Evolutionary conservation across 176 grass and related monocot genomes (phyloP), one percentile per base, ranked within the genome.

Genomic region (Ensete ventricosum): DNA sequence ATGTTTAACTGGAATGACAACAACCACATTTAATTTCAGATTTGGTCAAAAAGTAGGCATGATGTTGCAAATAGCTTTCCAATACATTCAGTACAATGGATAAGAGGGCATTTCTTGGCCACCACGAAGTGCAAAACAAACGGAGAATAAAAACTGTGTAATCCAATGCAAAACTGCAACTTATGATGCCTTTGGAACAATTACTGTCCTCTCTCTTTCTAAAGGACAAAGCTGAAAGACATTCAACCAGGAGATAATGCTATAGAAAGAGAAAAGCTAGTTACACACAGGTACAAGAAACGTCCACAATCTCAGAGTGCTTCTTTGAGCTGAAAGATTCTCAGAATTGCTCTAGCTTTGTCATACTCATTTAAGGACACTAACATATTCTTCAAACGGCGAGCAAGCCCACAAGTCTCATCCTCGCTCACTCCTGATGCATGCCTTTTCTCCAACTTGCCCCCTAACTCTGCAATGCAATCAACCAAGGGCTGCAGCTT

Each of bases 251-350:
- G 22, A 57, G 52, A 74, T 55, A 48, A 54, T 73, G 22, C 52
- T 55, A 23, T 55, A 74, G 72, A 55, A 76, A 64, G 59, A 25
- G 12, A 21, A 17, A 76, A 65, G 34, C 58, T 76, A 51, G 60
- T 23, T 50, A 64, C 65, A 77, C 58, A 77, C 50, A 64, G 52
- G 49, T 52, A 24, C 43, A 76, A 49, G 14, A 26, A 26, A 49
- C 49, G 11, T 43, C 16, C 10, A 3, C 48, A 68, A 59, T 73
- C 14, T 76, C 92, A 99, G 62, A 99, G 62, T 73, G 95, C 90
- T 91, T 99, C 95, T 86, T 81, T 94, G 64, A 99, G 82, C 62
- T 91, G 81, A 75, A 99, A 94, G 21, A 78, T 71, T 84, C 83
- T 91, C 54, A 74, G 82, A 70, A 99, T 87, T 75, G 74, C 83